Evolutionary conservation across 2,329 filamentous ascomycete genomes (phyloP), one percentile per base, ranked within the genome.

Genomic region (Nemania abortiva): DNA sequence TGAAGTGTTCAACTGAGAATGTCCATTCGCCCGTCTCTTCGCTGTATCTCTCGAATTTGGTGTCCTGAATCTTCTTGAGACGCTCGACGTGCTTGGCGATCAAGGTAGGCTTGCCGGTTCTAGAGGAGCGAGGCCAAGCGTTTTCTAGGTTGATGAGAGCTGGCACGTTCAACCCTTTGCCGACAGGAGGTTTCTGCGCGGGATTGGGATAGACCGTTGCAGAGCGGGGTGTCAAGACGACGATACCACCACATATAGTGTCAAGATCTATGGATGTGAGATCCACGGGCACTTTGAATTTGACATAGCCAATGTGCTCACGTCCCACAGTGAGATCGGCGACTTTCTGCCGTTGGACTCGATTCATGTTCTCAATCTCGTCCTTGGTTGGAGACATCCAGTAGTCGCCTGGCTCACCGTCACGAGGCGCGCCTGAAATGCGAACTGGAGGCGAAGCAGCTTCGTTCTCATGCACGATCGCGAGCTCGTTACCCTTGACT

Each of bases 1-100:
- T 98, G 80, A 97, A 99, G 80, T 99, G 96, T 76, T 95, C 90
- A n/a, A 99, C 96, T 10, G 86, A 90, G 83, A 99, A 99, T 15
- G 89, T 88, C 97, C 97, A 99, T 55, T 92, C 88, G 61, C 95
- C 96, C 61, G 90, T 94, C 1, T 93, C 86, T 66, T 86, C 84
- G 72, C 97, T 88, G 80, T 98, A 99, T 75, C 87, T 86, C 74
- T 95, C 85, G 75, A 97, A 98, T 3, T 89, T 89, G 0, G 96
- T 98, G 78, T 93, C 91, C 9, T 84, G 83, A 45, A 98, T 94
- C 67, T 88, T 89, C 84, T 90, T 92, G 27, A 99, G 88, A 63
- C 93, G 91, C 69, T 91, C 89, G 65, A 98, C 82, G 80, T 99
- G 96, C 81, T 94, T 97, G 45, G 91, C 87, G 71, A 94, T 89